Base-by-base conservation (phyloP, 1,284 basidiomycete genomes). In the Tilletia indica region DNA sequence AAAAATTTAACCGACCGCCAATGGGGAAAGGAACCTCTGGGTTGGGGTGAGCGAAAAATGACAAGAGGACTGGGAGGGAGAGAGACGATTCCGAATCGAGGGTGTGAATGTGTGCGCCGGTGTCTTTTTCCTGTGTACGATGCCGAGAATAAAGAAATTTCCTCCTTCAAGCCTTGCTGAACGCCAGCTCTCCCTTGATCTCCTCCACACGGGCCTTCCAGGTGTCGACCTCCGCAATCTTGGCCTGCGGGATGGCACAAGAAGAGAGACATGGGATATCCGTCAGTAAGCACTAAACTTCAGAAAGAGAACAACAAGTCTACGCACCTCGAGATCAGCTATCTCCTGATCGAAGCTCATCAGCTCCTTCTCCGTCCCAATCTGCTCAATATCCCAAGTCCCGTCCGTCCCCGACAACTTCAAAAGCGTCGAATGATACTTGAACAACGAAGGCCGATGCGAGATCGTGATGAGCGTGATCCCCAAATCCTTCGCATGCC, bases 401-500 rank as follows among this genome's bases (percentile, higher is more conserved):
- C 90, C 75, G 64, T 91, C 89, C 9, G 90, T 89, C n/a, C 85
- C 86, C 0, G 87, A 86, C 19, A 95, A 86, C 0, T 91, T 92
- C 9, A 96, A 87, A 14, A 94, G 87, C 71, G 91, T 89, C 2
- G 89, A 91, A 85, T 96, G 93, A 81, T 95, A 94, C 83, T 84
- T 83, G 76, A 82, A 78, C 12, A 83, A 75, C 63, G 78, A 79
- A 11, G 80, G 80, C 90, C 93, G 83, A 89, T 90, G 74, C 92
- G 86, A 16, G 91, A 91, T 11, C 90, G 93, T 64, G 76, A 98
- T 92, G 64, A 99, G 88, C 0, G 95, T 97, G 80, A 97, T 95
- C 2, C 92, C 94, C 14, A 94, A 86, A n/a, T 90, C 88, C 85
- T 97, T 97, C 48, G 93, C 92, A 77, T 93, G 90, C 82, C 96